Base-by-base conservation (phyloP, 306 rosid species). In the Quercus ilex region DNA sequence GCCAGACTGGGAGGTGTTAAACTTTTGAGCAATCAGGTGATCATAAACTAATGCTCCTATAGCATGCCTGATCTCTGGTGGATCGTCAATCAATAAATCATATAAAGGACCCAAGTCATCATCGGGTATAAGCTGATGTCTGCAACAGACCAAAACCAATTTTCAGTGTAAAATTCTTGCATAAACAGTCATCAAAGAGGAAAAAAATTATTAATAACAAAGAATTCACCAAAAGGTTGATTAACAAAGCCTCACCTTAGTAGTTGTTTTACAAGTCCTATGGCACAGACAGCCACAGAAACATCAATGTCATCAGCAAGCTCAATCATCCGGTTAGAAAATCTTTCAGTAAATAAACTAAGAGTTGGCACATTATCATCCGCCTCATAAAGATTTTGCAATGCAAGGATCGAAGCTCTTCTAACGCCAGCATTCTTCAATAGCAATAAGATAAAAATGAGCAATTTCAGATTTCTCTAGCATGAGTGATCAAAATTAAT, bases 31-130 rank as follows among this genome's bases (percentile, higher is more conserved):
- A 84, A 95, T 95, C 86, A 95, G 81, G 85, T 92, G 97, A 85
- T 92, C 96, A 82, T 92, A 95, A 84, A 95, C 99, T 71, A 95
- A 82, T 79, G 87, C 99, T 76, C 99, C 99, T 74, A 92, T 95
- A 60, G 97, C 99, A 83, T 92, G 97, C 88, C 99, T 91, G 71
- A 95, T 92, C 87, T 95, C 97, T 33, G 99, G 91, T 74, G 97
- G 92, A 20, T 92, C 95, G 74, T 91, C 99, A 82, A 92, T 90
- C 87, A 95, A 89, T 80, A 95, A 83, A 89, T 94, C 99, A 85
- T 95, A 95, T 74, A 95, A 79, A 79, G 97, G 90, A 89, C 91
- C 97, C 87, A 95, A 91, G 86, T 92, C 99, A 75, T 95, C 97
- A 86, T 92, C 99, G 19, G 92, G 92, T 71, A 95, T 86, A 91